Evolutionary conservation across 2,329 filamentous ascomycete species (phyloP), one percentile per base, ranked within the genome.

Genomic region (Aspergillus terreus): DNA sequence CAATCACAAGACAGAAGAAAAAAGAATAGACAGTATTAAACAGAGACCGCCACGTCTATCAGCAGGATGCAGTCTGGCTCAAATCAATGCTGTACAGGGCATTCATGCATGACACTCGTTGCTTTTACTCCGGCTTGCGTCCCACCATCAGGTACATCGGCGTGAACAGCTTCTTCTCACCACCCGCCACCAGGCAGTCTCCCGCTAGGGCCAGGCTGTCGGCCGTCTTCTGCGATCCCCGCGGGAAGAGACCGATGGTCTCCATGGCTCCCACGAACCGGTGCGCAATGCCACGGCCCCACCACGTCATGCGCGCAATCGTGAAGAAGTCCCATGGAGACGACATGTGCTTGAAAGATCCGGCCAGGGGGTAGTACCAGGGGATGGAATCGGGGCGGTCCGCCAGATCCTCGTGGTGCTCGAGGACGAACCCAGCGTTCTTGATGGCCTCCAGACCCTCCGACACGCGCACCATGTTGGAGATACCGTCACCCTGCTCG

Each of bases 71-170:
- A 47, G 53, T 38, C 23, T 12, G 40, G n/a, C 15, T 23, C 25
- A 49, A 47, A 46, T 46, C 30, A 32, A 44, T 25, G 45, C 35
- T 42, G 44, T 30, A 46, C 30, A 46, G 44, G 48, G 36, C 53
- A 46, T 56, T 51, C 43, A 47, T 36, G 44, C 45, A 44, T 44
- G 45, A 35, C 36, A 38, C 49, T 51, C 47, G 33, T 10, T 44
- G 21, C 12, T 30, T 54, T 67, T 69, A 71, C 66, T 73, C 66
- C 40, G 92, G 90, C 81, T 96, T 96, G 75, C 89, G 85, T 55
- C 84, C 92, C 53, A 96, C 83, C 90, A 96, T 96, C 67, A 97
- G 78, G 76, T 96, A 96, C 92, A 97, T 97, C 51, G 92, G 92
- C 1, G 92, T 97, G 76, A 97, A 97, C n/a, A 97, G 82, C 72